Evolutionary conservation across 1,139 yeast genomes (phyloP).

Genomic region (Scheffersomyces titani): DNA sequence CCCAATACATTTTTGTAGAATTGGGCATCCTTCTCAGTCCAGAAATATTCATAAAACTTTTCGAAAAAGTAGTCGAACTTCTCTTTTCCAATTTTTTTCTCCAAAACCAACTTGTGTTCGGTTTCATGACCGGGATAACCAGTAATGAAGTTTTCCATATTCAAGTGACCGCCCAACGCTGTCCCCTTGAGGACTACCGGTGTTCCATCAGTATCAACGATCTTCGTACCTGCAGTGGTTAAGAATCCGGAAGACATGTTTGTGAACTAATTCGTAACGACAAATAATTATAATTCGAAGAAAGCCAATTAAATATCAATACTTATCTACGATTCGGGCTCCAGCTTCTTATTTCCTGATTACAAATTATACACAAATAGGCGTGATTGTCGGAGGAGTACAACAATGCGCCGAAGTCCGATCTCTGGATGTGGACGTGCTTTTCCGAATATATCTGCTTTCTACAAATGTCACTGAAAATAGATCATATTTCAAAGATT

Average conservation of each 20-base stretch:
- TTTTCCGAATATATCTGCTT: not conserved
- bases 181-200: constrained; percentile 39
- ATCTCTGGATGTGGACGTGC: not conserved
- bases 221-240: constrained; percentile 36
- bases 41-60: constrained; percentile 48
- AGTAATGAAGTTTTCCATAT: constrained; percentile 53
- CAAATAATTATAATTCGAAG: not conserved
- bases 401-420: not conserved
- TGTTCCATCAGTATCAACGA: constrained; percentile 35
- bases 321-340: not conserved
- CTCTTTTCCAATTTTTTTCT: constrained; percentile 37
- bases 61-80: constrained; percentile 46
- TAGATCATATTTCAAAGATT: not conserved
- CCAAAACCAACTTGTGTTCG: constrained; percentile 41
- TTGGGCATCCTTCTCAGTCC: constrained; percentile 46
- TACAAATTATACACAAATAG: not conserved
- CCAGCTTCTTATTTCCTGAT: not conserved
- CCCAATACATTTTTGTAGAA: constrained; percentile 38
- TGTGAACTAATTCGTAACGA: not conserved
- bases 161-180: constrained; percentile 48
- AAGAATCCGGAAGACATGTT: constrained; percentile 12
- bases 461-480: not conserved
- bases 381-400: not conserved
- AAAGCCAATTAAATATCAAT: not conserved
- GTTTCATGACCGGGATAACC: constrained; percentile 54